Conservation (phyloP, 352 stramenopile genomes). For the Blastocystis sp. region DNA sequence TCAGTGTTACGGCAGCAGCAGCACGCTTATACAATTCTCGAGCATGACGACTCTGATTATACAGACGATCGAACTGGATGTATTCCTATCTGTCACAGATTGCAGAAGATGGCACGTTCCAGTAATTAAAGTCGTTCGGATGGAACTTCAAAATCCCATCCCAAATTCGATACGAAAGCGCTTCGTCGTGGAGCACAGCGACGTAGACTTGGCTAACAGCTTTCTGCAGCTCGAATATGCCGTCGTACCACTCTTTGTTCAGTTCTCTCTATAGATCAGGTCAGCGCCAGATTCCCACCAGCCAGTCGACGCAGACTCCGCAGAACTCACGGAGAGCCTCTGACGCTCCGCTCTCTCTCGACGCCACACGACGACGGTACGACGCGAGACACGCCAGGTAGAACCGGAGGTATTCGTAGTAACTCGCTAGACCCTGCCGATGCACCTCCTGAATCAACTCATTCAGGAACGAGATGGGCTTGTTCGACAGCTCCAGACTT, state of each 20-base stretch:
- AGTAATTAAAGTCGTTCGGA: not conserved
- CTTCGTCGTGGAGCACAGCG: not conserved
- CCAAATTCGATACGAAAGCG: slow-evolving; percentile 18
- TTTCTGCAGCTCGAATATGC: slow-evolving; percentile 40
- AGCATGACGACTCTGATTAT: not conserved
- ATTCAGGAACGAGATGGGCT: not conserved
- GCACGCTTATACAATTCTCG: not conserved
- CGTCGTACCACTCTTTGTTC: slow-evolving; percentile 48
- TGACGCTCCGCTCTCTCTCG: not conserved
- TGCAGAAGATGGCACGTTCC: not conserved
- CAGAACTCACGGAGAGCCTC: not conserved
- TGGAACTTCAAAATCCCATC: slow-evolving; percentile 56
- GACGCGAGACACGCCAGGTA: not conserved
- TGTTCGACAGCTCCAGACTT: not conserved
- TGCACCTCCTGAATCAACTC: not conserved
- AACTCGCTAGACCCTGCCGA: not conserved
- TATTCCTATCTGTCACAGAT: slow-evolving; percentile 6
- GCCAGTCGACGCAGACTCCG: slow-evolving; percentile 26
- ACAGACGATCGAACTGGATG: slow-evolving; percentile 48
- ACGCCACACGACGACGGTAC: not conserved
- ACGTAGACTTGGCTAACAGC: not conserved
- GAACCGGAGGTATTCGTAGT: slow-evolving; percentile 42
- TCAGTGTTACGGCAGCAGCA: not conserved
- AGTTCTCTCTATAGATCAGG: not conserved
- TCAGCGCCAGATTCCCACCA: not conserved